Conservation (phyloP, 1,284 basidiomycete species). For the Ustilago sp. region DNA sequence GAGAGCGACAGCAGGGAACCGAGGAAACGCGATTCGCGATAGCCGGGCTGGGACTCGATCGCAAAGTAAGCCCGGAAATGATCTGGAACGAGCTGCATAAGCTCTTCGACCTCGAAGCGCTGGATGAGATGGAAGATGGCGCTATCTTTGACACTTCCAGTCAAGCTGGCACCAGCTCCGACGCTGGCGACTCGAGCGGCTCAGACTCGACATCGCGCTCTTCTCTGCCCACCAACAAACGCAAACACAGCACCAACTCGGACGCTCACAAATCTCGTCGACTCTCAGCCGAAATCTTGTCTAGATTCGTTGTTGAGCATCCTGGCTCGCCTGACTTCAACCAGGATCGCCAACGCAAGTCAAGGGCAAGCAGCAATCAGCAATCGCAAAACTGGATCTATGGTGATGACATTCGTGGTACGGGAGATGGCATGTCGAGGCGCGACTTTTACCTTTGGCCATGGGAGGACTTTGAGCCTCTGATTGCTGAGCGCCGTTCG, state of each 20-base stretch:
- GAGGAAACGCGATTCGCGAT: slow-evolving; percentile 41
- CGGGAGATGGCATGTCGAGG: slow-evolving; percentile 46
- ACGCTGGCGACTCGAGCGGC: slow-evolving; percentile 33
- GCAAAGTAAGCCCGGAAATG: slow-evolving; percentile 28
- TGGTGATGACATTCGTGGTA: slow-evolving; percentile 38
- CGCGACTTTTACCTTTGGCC: slow-evolving; percentile 53
- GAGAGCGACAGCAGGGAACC: slow-evolving; percentile 35
- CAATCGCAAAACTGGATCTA: slow-evolving; percentile 46
- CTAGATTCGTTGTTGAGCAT: slow-evolving; percentile 43
- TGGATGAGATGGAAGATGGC: slow-evolving; percentile 58
- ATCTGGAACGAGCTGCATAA: slow-evolving; percentile 52
- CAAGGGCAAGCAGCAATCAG: slow-evolving; percentile 11
- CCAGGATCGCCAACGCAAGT: slow-evolving; percentile 23
- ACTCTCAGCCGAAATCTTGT: slow-evolving; percentile 15
- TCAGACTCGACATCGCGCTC: slow-evolving; percentile 25
- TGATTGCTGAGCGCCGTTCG: slow-evolving; percentile 42
- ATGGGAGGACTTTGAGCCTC: slow-evolving; percentile 45
- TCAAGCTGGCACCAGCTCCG: slow-evolving; percentile 41
- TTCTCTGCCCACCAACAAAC: slow-evolving; percentile 12
- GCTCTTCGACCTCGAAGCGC: slow-evolving; percentile 58
- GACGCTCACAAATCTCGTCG: slow-evolving; percentile 9
- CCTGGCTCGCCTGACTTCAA: slow-evolving; percentile 47
- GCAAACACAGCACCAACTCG: slow-evolving; percentile 15
- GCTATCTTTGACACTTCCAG: slow-evolving; percentile 49
- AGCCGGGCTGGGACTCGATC: slow-evolving; percentile 38